Base-by-base conservation (phyloP, 495 filamentous ascomycete genomes). In the Penicillium paradoxum region DNA sequence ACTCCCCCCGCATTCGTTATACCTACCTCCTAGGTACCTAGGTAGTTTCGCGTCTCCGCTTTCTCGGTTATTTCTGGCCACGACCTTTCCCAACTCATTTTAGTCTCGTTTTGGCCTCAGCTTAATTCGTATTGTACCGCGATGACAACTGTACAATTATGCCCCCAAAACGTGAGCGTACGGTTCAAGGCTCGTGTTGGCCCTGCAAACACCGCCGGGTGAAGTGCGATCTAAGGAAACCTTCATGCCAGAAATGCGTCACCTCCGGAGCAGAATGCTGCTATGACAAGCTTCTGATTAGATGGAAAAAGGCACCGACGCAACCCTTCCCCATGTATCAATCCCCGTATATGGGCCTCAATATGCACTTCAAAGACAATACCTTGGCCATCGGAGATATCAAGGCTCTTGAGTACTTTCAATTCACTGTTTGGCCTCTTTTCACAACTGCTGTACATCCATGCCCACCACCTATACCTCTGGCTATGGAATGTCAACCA, bases 141-240 rank as follows among this genome's bases (percentile, higher is more conserved):
- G 15, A 49, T 49, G 45, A 49, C 10, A 48, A 18, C 17, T 14
- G n/a, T 32, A 29, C 18, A 53, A 13, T 0, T 19, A 59, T 64
- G 62, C 53, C 62, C 17, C 49, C 52, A 8, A 65, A 62, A 45
- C 62, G 67, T 47, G 58, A 69, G 41, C 60, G 67, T 39, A 72
- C 64, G 6, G 66, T 72, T 41, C 64, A 69, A 39, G 69, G 69
- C 17, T 70, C 69, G 7, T 72, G 67, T 27, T 70, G 67, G 67
- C 58, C 63, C 34, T 72, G 69, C 56, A 72, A 72, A 46, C 63
- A 72, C 25, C 63, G 69, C 21, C 52, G 69, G 22, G 65, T 70
- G 21, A 68, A 70, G 51, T 72, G 69, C 51, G 69, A 72, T 36
- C 55, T 72, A 32, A 24, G 61, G 29, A 45, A 45, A 17, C 43